Conservation (phyloP, 306 rosid genomes). For the Medicago ruthenica region DNA sequence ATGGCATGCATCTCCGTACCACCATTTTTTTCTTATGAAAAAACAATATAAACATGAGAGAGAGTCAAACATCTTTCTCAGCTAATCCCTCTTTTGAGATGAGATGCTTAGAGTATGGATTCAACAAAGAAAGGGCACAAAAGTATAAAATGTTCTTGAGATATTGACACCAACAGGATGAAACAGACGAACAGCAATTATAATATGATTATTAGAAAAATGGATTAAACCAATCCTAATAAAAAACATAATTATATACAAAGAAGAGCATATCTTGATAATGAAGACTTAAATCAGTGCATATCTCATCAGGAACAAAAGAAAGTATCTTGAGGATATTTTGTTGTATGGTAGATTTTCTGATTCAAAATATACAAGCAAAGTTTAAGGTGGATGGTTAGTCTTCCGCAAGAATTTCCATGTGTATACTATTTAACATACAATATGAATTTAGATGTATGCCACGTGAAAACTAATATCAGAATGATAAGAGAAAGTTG, state of each 20-base stretch:
- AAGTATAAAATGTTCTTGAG: neutral
- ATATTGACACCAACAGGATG: constrained; percentile 11
- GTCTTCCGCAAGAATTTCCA: constrained; percentile 25
- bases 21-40: neutral
- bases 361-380: neutral
- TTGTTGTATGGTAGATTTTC: constrained; percentile 1
- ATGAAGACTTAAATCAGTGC: neutral
- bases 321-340: constrained; percentile 17
- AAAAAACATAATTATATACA: neutral
- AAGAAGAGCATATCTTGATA: neutral
- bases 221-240: neutral
- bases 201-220: neutral
- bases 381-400: constrained; percentile 12
- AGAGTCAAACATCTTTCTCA: too few species aligned
- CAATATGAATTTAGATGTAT: constrained; percentile 25
- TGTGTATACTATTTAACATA: neutral
- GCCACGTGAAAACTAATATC: constrained; percentile 6
- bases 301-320: neutral
- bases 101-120: neutral
- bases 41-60: neutral
- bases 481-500: constrained; percentile 37
- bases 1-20: too few species aligned
- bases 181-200: neutral
- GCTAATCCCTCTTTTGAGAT: too few species aligned
- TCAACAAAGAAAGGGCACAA: neutral